Evolutionary conservation across 805 yeast species (phyloP), one percentile per base, ranked within the genome.

Genomic region (Torulaspora delbrueckii): DNA sequence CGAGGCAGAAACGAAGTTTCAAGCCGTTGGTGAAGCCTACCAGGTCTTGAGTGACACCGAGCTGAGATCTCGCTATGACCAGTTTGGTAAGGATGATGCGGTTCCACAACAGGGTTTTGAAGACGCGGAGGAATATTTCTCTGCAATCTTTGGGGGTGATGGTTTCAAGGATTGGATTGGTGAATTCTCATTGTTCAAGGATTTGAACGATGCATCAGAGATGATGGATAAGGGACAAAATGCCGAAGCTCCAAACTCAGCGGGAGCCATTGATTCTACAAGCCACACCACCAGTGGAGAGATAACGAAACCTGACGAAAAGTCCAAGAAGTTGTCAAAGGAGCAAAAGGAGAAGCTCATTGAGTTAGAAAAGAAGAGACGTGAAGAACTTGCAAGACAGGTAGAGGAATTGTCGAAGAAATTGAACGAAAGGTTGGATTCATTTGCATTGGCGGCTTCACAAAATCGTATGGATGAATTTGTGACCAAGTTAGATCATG

Each of bases 121-220:
- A 46, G 98, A 93, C 62, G 95, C 97, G 0, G 72, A 77, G 42
- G 96, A 90, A 62, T 84, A 87, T 58, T 88, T 93, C 67, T 76
- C 84, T 24, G 74, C 75, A 61, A 86, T 93, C 30, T 93, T 86
- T 65, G 95, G 95, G 46, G 95, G 95, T 44, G 89, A 82, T 48
- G 80, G 82, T 1, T 86, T 86, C 61, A 70, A 76, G 46, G 85
- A 79, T 47, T 86, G 88, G 83, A 81, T 86, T 51, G 95, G 93
- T 4, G 90, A 86, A 55, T 71, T 82, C 51, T 74, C 86, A 3
- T 71, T 84, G 73, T 67, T 86, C 57, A 80, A 79, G 47, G 85
- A 84, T 49, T 57, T 84, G 46, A 63, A 76, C 8, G 76, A 81
- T 54, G 75, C 79, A 4, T 79, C 83, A 4, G 84, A 75, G 22